Conservation (phyloP, 164 flowering plant species). For the grape (Vitis vinifera) region ASM3070453v1 NC_081822.1:32142001-32142500, state of each 20-base stretch:
- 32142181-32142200: not conserved
- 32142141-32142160: too few species aligned
- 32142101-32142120: too few species aligned
- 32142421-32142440: slow-evolving; percentile 69
- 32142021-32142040: too few species aligned
- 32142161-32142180: too few species aligned
- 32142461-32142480: slow-evolving; percentile 85
- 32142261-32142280: not conserved
- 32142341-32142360: slow-evolving; percentile 68
- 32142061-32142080: too few species aligned
- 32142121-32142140: too few species aligned
- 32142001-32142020: too few species aligned
- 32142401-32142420: slow-evolving; percentile 86
- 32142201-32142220: not conserved
- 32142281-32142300: slow-evolving; percentile 88
- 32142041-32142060: too few species aligned
- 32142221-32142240: too few species aligned
- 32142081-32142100: too few species aligned
- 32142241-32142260: not conserved
- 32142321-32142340: slow-evolving; percentile 87
- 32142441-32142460: slow-evolving; percentile 67
- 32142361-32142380: slow-evolving; percentile 84
- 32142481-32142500: slow-evolving; percentile 82
- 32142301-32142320: slow-evolving; percentile 85
- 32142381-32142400: slow-evolving; percentile 98